Percentiles rank a stretch among this genome's conserved stretches.
These are phyloP conservation scores for Stentor roeselii DNA, from an alignment of 73 alveolate species.

Conservation along the genomic window DNA sequence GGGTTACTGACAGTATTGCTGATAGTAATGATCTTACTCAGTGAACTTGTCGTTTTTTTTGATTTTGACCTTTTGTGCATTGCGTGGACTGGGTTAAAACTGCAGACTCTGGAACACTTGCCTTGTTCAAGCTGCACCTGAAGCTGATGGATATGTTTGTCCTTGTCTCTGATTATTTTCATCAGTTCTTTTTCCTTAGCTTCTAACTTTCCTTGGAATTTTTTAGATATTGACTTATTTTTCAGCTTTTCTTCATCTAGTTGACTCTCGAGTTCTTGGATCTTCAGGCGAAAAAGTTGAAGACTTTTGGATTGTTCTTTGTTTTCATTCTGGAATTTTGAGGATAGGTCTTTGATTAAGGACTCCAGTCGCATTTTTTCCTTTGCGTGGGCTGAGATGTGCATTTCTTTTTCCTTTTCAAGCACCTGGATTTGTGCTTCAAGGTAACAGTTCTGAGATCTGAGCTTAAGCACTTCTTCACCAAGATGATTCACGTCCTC, in stretches of 20 bases:
- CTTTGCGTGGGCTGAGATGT: constrained; percentile 5
- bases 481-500: background rate
- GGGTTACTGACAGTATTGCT: background rate
- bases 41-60: no score
- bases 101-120: background rate
- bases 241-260: background rate
- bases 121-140: constrained; percentile 1
- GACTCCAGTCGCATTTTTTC: background rate
- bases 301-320: background rate
- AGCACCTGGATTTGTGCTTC: background rate
- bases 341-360: background rate
- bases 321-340: background rate
- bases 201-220: background rate
- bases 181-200: background rate
- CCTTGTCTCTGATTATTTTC: background rate
- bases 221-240: background rate
- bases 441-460: background rate
- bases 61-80: background rate
- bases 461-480: background rate
- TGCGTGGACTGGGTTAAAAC: background rate
- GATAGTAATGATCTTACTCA: no score
- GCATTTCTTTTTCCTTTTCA: constrained; percentile 26
- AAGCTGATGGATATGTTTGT: background rate
- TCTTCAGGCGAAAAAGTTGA: background rate
- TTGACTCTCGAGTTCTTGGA: background rate